phyloP scores from a whole-genome alignment of 192 early-diverging fungal genomes.

The Gaertneriomyces sp. region DNA sequence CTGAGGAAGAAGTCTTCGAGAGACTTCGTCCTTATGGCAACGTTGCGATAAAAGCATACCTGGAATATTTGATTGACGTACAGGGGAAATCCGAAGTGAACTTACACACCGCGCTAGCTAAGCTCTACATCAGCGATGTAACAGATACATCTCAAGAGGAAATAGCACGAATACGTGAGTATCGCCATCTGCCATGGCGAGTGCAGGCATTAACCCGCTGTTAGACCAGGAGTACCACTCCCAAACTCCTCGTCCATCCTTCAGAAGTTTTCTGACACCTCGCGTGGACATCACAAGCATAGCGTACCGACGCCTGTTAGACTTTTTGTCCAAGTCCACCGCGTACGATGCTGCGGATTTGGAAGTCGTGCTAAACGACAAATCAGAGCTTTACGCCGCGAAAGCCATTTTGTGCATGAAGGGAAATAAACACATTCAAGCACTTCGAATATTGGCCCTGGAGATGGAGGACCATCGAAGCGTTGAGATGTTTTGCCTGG shows the following conservation, averaged over 20 bases:
- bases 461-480: constrained; percentile 26
- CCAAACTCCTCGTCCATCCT: constrained; percentile 13
- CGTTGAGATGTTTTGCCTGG: constrained; percentile 31
- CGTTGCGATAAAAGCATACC: constrained; percentile 11
- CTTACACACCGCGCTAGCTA: neutral
- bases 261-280: constrained; percentile 2
- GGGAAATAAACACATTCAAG: constrained; percentile 22
- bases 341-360: neutral
- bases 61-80: constrained; percentile 30
- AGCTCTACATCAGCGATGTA: neutral
- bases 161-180: neutral
- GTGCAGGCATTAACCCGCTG: neutral
- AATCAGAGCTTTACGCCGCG: neutral
- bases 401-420: constrained; percentile 8
- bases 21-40: constrained; percentile 11
- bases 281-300: neutral
- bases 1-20: constrained; percentile 6
- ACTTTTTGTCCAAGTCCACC: neutral
- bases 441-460: constrained; percentile 7
- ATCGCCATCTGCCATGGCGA: neutral
- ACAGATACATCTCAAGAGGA: neutral
- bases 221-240: constrained; percentile 12
- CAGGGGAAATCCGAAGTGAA: neutral
- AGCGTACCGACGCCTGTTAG: constrained; percentile 2
- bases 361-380: neutral